Evolutionary conservation across 345 rosid species (phyloP), one percentile per base, ranked within the genome.

Genomic region (Viola odorata): DNA sequence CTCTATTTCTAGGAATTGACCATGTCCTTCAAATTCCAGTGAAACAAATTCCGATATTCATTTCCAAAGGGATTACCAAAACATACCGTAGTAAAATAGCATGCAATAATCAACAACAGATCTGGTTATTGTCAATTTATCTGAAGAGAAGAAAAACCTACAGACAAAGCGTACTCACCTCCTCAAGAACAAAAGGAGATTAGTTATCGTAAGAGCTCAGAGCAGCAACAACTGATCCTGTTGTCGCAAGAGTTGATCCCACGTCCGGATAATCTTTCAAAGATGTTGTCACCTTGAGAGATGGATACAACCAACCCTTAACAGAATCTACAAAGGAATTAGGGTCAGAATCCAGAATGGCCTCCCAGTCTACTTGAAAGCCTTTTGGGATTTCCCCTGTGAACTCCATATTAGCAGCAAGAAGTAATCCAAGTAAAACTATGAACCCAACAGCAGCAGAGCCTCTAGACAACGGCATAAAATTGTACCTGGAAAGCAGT

Each of bases 391-490:
- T 89, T 69, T 66, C 60, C 66, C 80, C 95, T 6, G 79, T 66
- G 65, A 87, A 87, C 75, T 87, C 95, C 96, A 89, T 89, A 67
- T 87, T 87, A 67, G 97, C 97, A 40, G 95, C 91, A 17, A 87
- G 85, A 59, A 87, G 76, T 69, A 94, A 74, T 59, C 99, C 99
- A 7, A 85, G 85, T 76, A 94, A 60, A 36, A 84, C 95, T 38
- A 77, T 67, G 51, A 87, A 87, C 51, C 97, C 97, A 23, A 91
- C 91, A 65, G 60, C 86, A 40, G 96, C 96, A 45, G 96, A 82
- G 39, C 99, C 97, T 80, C 99, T 87, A 44, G 91, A 81, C 60
- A 94, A 71, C 17, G 97, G 99, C 99, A 89, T 89, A 73, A 94
- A 89, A 73, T 87, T 94, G 68, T 89, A 94, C 97, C 99, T 94